Evolutionary conservation across 371 early-diverging fungal species (phyloP).

Genomic region (Capniomyces stellatus): DNA sequence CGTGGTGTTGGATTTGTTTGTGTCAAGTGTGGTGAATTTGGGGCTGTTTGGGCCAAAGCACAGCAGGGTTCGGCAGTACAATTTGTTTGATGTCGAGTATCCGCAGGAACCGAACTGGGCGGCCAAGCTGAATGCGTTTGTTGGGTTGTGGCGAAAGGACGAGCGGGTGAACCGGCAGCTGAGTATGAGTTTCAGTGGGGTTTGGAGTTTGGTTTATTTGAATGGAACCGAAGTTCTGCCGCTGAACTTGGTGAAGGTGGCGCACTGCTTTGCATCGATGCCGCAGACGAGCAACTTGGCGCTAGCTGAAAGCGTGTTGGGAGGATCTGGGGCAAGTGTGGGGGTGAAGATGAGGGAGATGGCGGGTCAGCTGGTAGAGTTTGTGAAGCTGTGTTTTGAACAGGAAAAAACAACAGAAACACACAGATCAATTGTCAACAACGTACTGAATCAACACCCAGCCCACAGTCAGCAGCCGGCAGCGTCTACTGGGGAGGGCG

Average conservation of each 20-base stretch:
- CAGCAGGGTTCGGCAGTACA: neutral
- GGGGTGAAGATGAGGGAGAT: conserved; percentile 6
- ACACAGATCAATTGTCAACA: no score
- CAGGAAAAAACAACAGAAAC: conserved; percentile 5
- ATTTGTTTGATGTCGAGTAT: conserved; percentile 2
- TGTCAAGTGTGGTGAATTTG: conserved; percentile 6
- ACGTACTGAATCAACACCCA: no score
- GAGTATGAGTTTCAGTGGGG: neutral
- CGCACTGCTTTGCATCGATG: neutral
- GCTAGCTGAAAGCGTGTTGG: neutral
- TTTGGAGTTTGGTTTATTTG: conserved; percentile 6
- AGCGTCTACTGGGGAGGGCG: no score
- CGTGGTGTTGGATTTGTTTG: conserved; percentile 3
- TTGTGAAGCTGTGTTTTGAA: conserved; percentile 3
- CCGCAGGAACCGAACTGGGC: conserved; percentile 18
- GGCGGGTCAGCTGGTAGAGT: conserved; percentile 3
- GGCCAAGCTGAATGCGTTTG: conserved; percentile 7
- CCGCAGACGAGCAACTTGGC: conserved; percentile 6
- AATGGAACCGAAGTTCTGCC: conserved; percentile 8
- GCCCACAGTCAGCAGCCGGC: no score
- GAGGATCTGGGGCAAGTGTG: neutral
- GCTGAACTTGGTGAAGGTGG: conserved; percentile 10
- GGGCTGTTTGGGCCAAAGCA: conserved; percentile 5
- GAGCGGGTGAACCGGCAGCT: conserved; percentile 3
- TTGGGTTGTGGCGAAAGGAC: conserved; percentile 12